phyloP scores from a whole-genome alignment of 192 early-diverging fungal genomes.

The Coemansia nantahalensis region DNA sequence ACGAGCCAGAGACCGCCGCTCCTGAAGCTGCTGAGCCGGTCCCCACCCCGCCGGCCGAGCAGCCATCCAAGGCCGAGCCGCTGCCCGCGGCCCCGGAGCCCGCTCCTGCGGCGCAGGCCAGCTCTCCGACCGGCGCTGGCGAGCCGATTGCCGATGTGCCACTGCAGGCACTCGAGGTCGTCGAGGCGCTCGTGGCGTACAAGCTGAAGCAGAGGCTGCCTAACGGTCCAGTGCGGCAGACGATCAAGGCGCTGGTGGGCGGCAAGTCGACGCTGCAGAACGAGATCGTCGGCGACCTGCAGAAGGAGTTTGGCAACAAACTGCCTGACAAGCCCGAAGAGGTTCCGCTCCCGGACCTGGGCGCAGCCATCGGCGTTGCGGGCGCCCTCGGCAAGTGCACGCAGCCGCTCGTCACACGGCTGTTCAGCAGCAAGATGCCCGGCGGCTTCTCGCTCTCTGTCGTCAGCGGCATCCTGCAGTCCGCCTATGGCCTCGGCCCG shows the following conservation, averaged over 20 bases:
- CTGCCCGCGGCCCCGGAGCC: neutral
- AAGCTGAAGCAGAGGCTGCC: slow-evolving; percentile 84
- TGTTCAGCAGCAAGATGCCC: slow-evolving; percentile 90
- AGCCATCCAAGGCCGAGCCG: neutral
- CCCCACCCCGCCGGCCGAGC: neutral
- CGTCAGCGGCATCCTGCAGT: slow-evolving; percentile 67
- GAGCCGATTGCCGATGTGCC: slow-evolving; percentile 61
- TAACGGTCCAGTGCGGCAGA: slow-evolving; percentile 70
- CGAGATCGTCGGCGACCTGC: slow-evolving; percentile 93
- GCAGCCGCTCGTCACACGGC: slow-evolving; percentile 66
- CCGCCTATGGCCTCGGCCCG: slow-evolving; percentile 75
- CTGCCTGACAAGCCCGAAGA: slow-evolving; percentile 93
- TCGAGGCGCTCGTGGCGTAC: slow-evolving; percentile 78
- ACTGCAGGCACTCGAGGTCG: slow-evolving; percentile 70
- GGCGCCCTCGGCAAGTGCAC: slow-evolving; percentile 83
- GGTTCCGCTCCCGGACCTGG: slow-evolving; percentile 75
- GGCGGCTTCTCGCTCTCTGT: slow-evolving; percentile 81
- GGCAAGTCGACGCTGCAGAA: slow-evolving; percentile 98
- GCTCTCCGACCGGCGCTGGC: neutral
- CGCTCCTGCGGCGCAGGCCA: neutral
- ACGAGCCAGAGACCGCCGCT: neutral
- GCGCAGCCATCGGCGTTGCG: slow-evolving; percentile 58
- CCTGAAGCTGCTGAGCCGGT: neutral
- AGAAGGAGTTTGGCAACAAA: slow-evolving; percentile 83
- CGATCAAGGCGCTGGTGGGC: slow-evolving; percentile 76